These are phyloP conservation scores for Talaromyces trachyspermus DNA, from an alignment of 495 filamentous ascomycete species.

Conservation along the genomic window DNA sequence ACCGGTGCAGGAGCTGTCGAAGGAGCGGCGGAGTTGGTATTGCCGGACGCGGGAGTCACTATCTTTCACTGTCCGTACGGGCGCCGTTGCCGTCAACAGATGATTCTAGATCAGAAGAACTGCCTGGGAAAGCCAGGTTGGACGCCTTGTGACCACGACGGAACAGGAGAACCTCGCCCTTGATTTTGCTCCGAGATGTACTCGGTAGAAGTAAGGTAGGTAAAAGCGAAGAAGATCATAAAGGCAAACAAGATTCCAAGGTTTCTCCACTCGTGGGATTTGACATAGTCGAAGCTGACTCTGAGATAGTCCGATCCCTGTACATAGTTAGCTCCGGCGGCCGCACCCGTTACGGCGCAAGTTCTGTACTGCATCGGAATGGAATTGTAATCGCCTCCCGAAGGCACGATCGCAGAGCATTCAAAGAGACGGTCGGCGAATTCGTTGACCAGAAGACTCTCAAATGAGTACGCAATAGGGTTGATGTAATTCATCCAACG, in stretches of 20 bases:
- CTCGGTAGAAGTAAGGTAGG: conserved; percentile 68
- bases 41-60: conserved; percentile 46
- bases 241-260: conserved; percentile 74
- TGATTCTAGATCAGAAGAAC: conserved; percentile 2
- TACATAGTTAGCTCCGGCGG: conserved; percentile 46
- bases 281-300: conserved; percentile 52
- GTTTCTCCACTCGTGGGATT: conserved; percentile 67
- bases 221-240: conserved; percentile 54
- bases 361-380: conserved; percentile 31
- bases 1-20: conserved; percentile 1
- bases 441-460: conserved; percentile 86
- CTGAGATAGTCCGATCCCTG: conserved; percentile 65
- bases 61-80: conserved; percentile 18
- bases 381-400: conserved; percentile 44
- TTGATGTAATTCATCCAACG: conserved; percentile 85
- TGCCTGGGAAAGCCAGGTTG: conserved; percentile 34
- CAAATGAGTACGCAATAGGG: conserved; percentile 80
- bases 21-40: conserved; percentile 47
- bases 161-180: conserved; percentile 86
- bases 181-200: conserved; percentile 68
- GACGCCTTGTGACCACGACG: conserved; percentile 63
- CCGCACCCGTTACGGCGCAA: conserved; percentile 57
- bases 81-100: conserved; percentile 11
- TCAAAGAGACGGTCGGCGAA: conserved; percentile 58
- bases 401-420: conserved; percentile 58